A percentile compares a stretch with the other conserved stretches of the same genome.
phyloP scores from a whole-genome alignment of 768 basidiomycete species.

The Calvatia gigantea region DNA sequence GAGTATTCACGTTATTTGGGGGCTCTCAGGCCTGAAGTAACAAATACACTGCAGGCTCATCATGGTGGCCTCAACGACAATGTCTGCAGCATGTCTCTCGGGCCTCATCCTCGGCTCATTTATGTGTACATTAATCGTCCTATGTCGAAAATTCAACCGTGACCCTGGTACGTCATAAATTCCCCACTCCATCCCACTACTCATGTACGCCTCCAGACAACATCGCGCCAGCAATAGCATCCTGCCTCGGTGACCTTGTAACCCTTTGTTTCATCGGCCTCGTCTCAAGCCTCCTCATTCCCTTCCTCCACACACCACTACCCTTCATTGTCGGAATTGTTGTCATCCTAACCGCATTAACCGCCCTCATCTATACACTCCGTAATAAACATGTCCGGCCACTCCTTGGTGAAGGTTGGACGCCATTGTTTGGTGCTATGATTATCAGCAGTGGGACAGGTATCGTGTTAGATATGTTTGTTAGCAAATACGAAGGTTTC shows the following conservation, averaged over 20 bases:
- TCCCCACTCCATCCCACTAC: not conserved
- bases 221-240: slow-evolving; percentile 91
- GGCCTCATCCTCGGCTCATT: slow-evolving; percentile 84
- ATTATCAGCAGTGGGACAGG: slow-evolving; percentile 84
- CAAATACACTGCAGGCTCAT: slow-evolving; percentile 47
- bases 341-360: slow-evolving; percentile 41
- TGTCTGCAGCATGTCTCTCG: slow-evolving; percentile 78
- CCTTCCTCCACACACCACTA: slow-evolving; percentile 58
- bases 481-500: slow-evolving; percentile 83
- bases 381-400: slow-evolving; percentile 68
- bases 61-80: slow-evolving; percentile 73
- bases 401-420: slow-evolving; percentile 84
- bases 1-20: slow-evolving; percentile 14
- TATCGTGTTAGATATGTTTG: slow-evolving; percentile 87
- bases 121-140: slow-evolving; percentile 81
- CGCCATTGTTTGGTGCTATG: slow-evolving; percentile 89
- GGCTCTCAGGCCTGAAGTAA: not conserved
- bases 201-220: slow-evolving; percentile 59
- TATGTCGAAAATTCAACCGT: slow-evolving; percentile 69
- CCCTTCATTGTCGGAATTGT: slow-evolving; percentile 56
- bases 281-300: slow-evolving; percentile 69
- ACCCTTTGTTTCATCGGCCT: slow-evolving; percentile 82
- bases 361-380: slow-evolving; percentile 52
- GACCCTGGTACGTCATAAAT: slow-evolving; percentile 70
- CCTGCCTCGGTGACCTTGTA: slow-evolving; percentile 89